These are phyloP conservation scores for Juncus effusus DNA, from an alignment of 176 grass and related monocot genomes.

Conservation along the genomic window DNA sequence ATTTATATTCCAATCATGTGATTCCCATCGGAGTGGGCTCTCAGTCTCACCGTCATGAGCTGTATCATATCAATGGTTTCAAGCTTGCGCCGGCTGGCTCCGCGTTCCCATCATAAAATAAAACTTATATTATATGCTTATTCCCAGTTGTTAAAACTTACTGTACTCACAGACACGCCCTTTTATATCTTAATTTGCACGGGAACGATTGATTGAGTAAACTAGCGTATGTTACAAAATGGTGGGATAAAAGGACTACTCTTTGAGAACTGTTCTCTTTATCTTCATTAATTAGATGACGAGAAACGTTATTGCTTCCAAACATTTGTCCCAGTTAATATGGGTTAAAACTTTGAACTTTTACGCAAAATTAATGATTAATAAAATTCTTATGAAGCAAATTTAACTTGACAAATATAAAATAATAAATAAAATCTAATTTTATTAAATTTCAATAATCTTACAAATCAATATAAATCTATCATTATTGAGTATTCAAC, in stretches of 20 bases:
- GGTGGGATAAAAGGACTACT: neutral
- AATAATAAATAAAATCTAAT: too few species aligned
- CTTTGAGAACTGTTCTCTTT: slow-evolving; percentile 3
- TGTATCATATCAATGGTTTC: neutral
- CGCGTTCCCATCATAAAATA: neutral
- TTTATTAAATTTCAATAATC: too few species aligned
- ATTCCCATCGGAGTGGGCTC: too few species aligned
- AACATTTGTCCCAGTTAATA: neutral
- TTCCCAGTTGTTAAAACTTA: neutral
- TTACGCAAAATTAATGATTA: too few species aligned
- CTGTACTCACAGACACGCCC: neutral
- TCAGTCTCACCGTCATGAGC: too few species aligned
- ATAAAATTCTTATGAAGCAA: too few species aligned
- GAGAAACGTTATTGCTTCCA: too few species aligned
- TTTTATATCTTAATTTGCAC: neutral
- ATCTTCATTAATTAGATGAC: neutral
- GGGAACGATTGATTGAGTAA: neutral
- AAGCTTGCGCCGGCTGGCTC: slow-evolving; percentile 1
- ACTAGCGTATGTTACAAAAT: neutral
- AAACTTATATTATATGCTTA: neutral
- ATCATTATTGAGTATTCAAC: too few species aligned
- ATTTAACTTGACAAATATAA: too few species aligned
- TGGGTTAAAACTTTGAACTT: too few species aligned
- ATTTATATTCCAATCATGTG: neutral
- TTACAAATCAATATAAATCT: too few species aligned